Percentiles rank a stretch among this genome's conserved stretches.
These are phyloP conservation scores for Volvox reticuliferus DNA, from an alignment of 139 green algal genomes.

Conservation along the genomic window DNA sequence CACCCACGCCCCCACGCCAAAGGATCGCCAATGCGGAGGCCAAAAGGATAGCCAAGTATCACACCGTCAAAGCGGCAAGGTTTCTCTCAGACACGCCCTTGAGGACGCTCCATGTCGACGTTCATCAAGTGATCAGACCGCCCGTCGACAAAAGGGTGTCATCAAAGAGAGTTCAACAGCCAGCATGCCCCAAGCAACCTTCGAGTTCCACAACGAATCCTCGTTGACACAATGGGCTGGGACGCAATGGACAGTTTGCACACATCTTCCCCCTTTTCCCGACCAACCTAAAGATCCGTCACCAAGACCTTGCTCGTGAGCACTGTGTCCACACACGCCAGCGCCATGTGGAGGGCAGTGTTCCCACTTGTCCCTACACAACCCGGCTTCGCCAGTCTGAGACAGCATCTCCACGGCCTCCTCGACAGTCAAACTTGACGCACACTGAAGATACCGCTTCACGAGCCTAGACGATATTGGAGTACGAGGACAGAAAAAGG, in stretches of 20 bases:
- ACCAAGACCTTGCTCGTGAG: slow-evolving; percentile 83
- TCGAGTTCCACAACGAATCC: too few relatives aligned
- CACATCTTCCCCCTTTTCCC: too few relatives aligned
- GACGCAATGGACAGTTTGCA: too few relatives aligned
- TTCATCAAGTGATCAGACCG: slow-evolving; percentile 84
- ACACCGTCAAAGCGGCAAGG: not conserved
- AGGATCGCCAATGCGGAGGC: not conserved
- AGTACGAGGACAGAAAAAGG: not conserved
- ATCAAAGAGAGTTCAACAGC: slow-evolving; percentile 59
- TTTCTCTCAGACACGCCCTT: slow-evolving; percentile 67
- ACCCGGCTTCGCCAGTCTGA: slow-evolving; percentile 71
- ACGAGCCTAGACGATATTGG: slow-evolving; percentile 68
- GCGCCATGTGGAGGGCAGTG: too few relatives aligned
- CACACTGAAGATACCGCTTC: slow-evolving; percentile 83
- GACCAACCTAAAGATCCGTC: slow-evolving; percentile 73
- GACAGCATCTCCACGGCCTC: slow-evolving; percentile 83
- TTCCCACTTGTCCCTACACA: too few relatives aligned
- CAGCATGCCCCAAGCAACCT: too few relatives aligned
- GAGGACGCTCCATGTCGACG: slow-evolving; percentile 71
- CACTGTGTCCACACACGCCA: slow-evolving; percentile 85
- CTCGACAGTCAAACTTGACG: slow-evolving; percentile 70
- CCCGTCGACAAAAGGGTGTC: slow-evolving; percentile 81
- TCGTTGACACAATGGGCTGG: too few relatives aligned
- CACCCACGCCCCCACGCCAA: not conserved
- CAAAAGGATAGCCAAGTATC: not conserved